phyloP scores from a whole-genome alignment of 441 rosid genomes.

The Dalechampia spathulata region DNA sequence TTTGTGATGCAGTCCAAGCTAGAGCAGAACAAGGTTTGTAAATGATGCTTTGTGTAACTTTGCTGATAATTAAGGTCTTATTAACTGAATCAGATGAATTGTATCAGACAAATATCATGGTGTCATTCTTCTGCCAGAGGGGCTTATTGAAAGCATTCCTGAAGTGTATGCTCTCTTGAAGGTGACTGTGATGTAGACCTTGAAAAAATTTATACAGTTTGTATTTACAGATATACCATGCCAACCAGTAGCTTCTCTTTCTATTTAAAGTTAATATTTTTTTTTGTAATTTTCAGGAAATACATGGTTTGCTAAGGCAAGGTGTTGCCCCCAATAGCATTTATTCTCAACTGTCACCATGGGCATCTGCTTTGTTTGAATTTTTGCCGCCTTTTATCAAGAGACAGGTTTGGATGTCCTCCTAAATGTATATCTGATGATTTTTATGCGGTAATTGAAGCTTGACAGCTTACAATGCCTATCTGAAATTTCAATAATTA shows the following conservation, averaged over 20 bases:
- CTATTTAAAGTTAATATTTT: background rate
- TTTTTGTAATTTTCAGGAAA: slow-evolving; percentile 50
- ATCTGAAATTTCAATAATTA: slow-evolving; percentile 20
- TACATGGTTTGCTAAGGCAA: slow-evolving; percentile 75
- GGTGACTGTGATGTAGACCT: too few species aligned
- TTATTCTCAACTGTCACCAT: slow-evolving; percentile 89
- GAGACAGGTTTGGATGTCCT: slow-evolving; percentile 64
- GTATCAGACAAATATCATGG: slow-evolving; percentile 86
- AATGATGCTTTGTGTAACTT: slow-evolving; percentile 11
- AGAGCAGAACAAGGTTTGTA: slow-evolving; percentile 76
- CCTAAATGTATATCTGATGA: slow-evolving; percentile 1
- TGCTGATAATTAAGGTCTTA: slow-evolving; percentile 8
- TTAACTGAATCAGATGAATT: slow-evolving; percentile 17
- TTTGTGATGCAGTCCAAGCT: slow-evolving; percentile 97
- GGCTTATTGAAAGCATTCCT: slow-evolving; percentile 96
- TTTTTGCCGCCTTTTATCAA: slow-evolving; percentile 90
- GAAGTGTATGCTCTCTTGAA: slow-evolving; percentile 90
- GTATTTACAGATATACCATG: too few species aligned
- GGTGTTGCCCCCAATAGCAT: slow-evolving; percentile 66
- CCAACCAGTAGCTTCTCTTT: slow-evolving; percentile 1
- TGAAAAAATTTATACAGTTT: too few species aligned
- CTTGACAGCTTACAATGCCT: slow-evolving; percentile 15
- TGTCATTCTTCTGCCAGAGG: slow-evolving; percentile 95
- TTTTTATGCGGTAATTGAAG: slow-evolving; percentile 6
- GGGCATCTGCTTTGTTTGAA: slow-evolving; percentile 96